A percentile compares a stretch with the other conserved stretches of the same genome.
phyloP scores from a whole-genome alignment of 2,329 filamentous ascomycete species.

The Pseudocercospora pini-densiflorae region DNA sequence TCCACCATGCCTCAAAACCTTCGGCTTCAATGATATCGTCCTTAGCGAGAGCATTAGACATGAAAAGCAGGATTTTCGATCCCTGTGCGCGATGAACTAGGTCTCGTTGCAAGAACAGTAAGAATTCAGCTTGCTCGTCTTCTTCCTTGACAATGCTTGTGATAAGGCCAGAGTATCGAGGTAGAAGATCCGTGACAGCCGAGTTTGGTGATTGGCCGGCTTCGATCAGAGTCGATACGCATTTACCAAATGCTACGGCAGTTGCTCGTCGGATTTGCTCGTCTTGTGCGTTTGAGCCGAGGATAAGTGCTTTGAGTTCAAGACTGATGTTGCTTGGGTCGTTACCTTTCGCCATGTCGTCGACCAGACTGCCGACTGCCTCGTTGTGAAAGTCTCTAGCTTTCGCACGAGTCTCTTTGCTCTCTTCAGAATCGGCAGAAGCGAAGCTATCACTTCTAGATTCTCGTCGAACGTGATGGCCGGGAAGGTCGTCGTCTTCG shows the following conservation, averaged over 20 bases:
- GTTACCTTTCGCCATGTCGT: constrained; percentile 75
- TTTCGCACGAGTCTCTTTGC: constrained; percentile 45
- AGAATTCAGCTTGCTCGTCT: constrained; percentile 81
- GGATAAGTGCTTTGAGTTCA: constrained; percentile 90
- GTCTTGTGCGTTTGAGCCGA: constrained; percentile 88
- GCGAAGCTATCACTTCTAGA: constrained; percentile 41
- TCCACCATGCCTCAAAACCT: constrained; percentile 88
- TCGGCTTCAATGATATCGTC: constrained; percentile 88
- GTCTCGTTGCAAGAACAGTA: constrained; percentile 81
- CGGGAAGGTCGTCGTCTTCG: constrained; percentile 46
- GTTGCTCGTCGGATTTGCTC: constrained; percentile 86
- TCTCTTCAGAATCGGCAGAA: constrained; percentile 66
- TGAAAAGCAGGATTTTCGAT: constrained; percentile 71
- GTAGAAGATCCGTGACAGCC: constrained; percentile 48
- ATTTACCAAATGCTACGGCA: constrained; percentile 81
- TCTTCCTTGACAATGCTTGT: constrained; percentile 59
- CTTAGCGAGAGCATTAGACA: constrained; percentile 84
- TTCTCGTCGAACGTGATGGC: constrained; percentile 46
- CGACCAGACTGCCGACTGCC: constrained; percentile 82
- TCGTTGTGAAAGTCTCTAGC: constrained; percentile 80
- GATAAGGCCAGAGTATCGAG: constrained; percentile 63
- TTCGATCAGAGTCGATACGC: constrained; percentile 72
- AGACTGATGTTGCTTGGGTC: constrained; percentile 85
- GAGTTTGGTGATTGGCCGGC: constrained; percentile 43
- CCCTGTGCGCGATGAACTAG: constrained; percentile 68